phyloP scores from a whole-genome alignment of 345 rosid species.

The Sisymbrium irio region DNA sequence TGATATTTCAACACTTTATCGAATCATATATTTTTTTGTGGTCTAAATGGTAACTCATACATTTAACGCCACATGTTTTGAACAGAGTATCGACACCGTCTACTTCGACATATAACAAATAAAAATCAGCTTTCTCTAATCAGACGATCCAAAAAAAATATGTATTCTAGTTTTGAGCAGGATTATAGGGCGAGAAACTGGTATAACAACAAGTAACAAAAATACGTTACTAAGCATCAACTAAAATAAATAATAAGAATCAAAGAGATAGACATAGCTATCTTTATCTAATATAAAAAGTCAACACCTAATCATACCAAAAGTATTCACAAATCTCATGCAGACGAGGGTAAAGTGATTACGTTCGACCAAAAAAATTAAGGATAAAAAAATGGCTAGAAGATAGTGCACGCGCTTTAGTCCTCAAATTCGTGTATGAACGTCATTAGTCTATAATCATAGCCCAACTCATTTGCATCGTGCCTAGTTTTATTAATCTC shows the following conservation, averaged over 20 bases:
- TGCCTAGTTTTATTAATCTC: background rate
- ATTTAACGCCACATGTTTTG: background rate
- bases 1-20: background rate
- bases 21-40: background rate
- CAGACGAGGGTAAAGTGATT: too few relatives aligned
- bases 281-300: too few relatives aligned
- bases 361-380: too few relatives aligned
- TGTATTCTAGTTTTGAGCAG: background rate
- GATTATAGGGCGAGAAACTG: background rate
- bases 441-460: slow-evolving; percentile 1
- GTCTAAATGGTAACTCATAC: too few relatives aligned
- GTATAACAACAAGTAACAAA: background rate
- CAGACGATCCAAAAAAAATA: background rate
- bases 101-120: background rate
- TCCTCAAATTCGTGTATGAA: background rate
- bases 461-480: background rate
- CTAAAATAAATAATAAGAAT: background rate
- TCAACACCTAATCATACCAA: too few relatives aligned
- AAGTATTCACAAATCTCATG: too few relatives aligned
- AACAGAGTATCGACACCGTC: background rate
- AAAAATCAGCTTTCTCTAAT: background rate
- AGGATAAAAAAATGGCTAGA: too few relatives aligned
- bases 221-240: background rate
- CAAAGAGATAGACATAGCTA: background rate
- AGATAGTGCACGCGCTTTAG: background rate